These are phyloP conservation scores for Asterionellopsis glacialis DNA, from an alignment of 108 stramenopile species.

Conservation along the genomic window DNA sequence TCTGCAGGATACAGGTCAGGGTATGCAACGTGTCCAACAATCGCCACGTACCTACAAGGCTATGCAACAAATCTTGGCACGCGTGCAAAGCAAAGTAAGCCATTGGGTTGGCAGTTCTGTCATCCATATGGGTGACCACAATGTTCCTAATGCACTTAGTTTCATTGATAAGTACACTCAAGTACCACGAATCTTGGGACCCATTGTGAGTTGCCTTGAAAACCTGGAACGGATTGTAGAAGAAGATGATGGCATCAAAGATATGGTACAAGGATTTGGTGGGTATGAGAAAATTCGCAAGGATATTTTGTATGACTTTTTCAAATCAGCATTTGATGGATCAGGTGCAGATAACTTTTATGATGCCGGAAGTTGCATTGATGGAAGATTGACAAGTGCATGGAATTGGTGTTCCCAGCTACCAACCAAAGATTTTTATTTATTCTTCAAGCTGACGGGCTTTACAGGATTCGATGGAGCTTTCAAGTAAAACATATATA, in stretches of 20 bases:
- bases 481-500: conserved; percentile 41
- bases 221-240: conserved; percentile 42
- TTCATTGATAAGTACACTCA: conserved; percentile 90
- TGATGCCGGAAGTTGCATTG: conserved; percentile 80
- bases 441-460: conserved; percentile 77
- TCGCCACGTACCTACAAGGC: conserved; percentile 69
- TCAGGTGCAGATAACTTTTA: conserved; percentile 71
- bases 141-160: conserved; percentile 79
- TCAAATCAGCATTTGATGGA: conserved; percentile 83
- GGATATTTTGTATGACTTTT: conserved; percentile 82
- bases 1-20: conserved; percentile 80
- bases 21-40: conserved; percentile 76
- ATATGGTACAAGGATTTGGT: conserved; percentile 61
- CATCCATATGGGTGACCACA: conserved; percentile 84
- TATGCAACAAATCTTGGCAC: conserved; percentile 51
- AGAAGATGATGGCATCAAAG: conserved; percentile 47
- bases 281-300: conserved; percentile 51
- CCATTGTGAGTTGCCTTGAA: conserved; percentile 63
- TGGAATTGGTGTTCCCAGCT: conserved; percentile 89
- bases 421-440: conserved; percentile 56
- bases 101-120: conserved; percentile 76
- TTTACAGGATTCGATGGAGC: conserved; percentile 78
- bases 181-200: conserved; percentile 79
- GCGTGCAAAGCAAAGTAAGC: conserved; percentile 35
- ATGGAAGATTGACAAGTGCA: conserved; percentile 76